Base-by-base conservation (phyloP, 2,329 filamentous ascomycete genomes). In the Aspergillus sclerotialis region DNA sequence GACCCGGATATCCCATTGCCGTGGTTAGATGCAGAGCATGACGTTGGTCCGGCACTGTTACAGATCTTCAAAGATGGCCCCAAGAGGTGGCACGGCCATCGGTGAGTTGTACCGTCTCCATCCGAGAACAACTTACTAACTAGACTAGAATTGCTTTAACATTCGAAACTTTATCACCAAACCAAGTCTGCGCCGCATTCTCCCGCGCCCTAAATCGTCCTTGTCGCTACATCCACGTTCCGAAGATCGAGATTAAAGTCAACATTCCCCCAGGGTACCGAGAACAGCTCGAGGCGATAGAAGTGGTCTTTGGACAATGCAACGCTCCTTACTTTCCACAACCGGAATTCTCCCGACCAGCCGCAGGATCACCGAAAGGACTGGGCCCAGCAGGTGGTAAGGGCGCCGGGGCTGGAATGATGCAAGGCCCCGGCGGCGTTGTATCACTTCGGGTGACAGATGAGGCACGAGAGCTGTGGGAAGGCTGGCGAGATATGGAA, bases 31-130 rank as follows among this genome's bases (percentile, higher is more conserved):
- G 88, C 89, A 4, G 92, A 96, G 62, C 90, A 96, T 55, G 92
- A 98, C 51, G 82, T 95, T 28, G 92, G 92, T 4, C 88, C 92
- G 2, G 86, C 90, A 2, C 78, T 96, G 30, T 69, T 94, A 36
- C 90, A 96, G 58, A 81, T 96, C 36, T 90, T 96, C 72, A 96
- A 95, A 63, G 89, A 96, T 57, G 90, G 90, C 2, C 75, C 84
- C 4, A 71, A 74, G 45, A 88, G 86, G 60, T 96, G 90, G 89
- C 80, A 82, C 51, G 78, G 78, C 30, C 76, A 80, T 56, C 70
- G 77, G 78, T 82, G 66, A 60, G 72, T 58, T 42, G 30, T 9
- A 18, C 10, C 29, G 14, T 25, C 37, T 30, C 10, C 10, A 14
- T 17, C 8, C 14, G 7, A 7, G 8, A 12, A 14, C 9, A 9